Base-by-base conservation (phyloP, 768 basidiomycete genomes). In the Boletus subcaerulescens region DNA sequence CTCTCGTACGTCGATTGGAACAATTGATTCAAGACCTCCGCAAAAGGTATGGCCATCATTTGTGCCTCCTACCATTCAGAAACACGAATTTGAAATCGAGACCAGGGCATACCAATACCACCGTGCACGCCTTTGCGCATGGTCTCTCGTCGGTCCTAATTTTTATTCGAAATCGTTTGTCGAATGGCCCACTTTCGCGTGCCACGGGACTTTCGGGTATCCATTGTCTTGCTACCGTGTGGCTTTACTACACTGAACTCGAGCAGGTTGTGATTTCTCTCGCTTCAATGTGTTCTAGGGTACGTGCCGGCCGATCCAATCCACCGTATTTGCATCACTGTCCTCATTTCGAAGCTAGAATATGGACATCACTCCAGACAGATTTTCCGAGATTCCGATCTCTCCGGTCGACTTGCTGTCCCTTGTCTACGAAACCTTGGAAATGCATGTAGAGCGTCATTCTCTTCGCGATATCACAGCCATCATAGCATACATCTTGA, bases 81-180 rank as follows among this genome's bases (percentile, higher is more conserved):
- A 46, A 51, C 48, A 58, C 42, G 24, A 59, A 49, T 24, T 35
- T 44, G 42, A 53, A 50, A 13, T 50, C 9, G 48, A 85, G 81
- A 59, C 76, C 73, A 55, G 68, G 74, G 10, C 73, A 68, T 43
- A 76, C 77, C 53, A 80, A 78, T 9, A 76, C 85, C 7, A 82
- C 82, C 10, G 72, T 83, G 15, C 82, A 88, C 63, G 83, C 89
- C 4, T 84, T 89, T 58, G 78, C 80, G 0, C 86, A 91, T 65
- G 76, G 82, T 0, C 71, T 89, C 5, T 82, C 85, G 3, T 80
- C 80, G 0, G 73, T 81, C 3, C 70, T 87, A 2, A 67, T 71
- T 4, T 79, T 75, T 59, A 65, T 88, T 33, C 79, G 83, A n/a
- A 71, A 77, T 18, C 64, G 61, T 3, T 65, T 87, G 13, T 69